Base-by-base conservation (phyloP, 2,329 filamentous ascomycete species). In the Aspergillus piperis region DNA sequence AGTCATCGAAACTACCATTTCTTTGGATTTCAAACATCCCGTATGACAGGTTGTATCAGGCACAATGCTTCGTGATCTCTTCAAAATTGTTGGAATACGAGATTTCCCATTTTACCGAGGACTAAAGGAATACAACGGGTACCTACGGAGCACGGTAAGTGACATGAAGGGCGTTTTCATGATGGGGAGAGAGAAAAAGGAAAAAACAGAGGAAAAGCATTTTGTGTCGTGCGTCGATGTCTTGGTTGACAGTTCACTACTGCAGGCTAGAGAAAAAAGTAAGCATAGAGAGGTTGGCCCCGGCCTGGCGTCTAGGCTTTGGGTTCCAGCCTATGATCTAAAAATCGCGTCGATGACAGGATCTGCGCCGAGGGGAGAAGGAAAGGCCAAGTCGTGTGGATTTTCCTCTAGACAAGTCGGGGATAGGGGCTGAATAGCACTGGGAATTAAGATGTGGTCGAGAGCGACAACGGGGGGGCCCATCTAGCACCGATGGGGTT, bases 221-320 rank as follows among this genome's bases (percentile, higher is more conserved):
- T 50, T 13, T 50, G 47, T 32, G 47, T 30, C 30, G n/a, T 50
- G 47, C 47, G 25, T 50, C 47, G 47, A 50, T 50, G 47, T 30
- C 47, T 50, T 30, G 15, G 25, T 30, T 50, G 47, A 50, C 27
- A 50, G 47, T 50, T 50, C 25, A 50, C 47, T 50, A 50, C 47
- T 50, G 27, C 47, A 19, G 47, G 25, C 47, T 50, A 50, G 47
- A 30, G 47, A 50, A 50, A 50, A 50, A 17, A 50, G 47, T 32
- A 50, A 50, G 47, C 47, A 50, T 50, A 32, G 25, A 50, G n/a
- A 50, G 17, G n/a, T 30, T 50, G 25, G 47, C 27, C 25, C 47
- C n/a, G 25, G 25, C 25, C 11, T 32, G 44, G 13, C 11, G 44
- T 48, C 44, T 49, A 32, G 47, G 25, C 47, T 44, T 21, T 36